phyloP scores from a whole-genome alignment of 2,329 filamentous ascomycete genomes.

The Fusarium sp. region DNA sequence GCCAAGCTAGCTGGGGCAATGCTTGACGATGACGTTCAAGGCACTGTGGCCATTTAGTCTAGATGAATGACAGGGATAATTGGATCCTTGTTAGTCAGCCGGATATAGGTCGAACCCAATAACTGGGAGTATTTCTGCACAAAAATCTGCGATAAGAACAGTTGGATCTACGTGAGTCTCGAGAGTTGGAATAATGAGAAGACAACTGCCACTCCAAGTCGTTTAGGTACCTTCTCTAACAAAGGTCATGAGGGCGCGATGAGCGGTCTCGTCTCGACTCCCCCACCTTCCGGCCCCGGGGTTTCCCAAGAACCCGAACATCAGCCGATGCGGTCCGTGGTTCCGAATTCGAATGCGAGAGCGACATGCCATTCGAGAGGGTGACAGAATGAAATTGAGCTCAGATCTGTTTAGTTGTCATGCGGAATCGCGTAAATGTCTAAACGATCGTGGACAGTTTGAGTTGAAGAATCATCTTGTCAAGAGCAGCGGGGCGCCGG shows the following conservation, averaged over 20 bases:
- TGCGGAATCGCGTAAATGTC: background rate
- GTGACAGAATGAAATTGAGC: background rate
- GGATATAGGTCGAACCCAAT: background rate
- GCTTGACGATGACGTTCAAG: constrained; percentile 39
- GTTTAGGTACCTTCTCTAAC: background rate
- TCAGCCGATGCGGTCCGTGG: constrained; percentile 34
- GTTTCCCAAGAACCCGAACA: constrained; percentile 32
- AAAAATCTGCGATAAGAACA: background rate
- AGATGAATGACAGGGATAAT: constrained; percentile 14
- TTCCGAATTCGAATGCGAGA: constrained; percentile 17
- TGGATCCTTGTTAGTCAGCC: constrained; percentile 37
- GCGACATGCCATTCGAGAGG: background rate
- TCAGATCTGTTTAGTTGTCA: constrained; percentile 5
- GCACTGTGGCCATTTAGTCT: constrained; percentile 7
- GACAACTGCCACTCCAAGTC: background rate
- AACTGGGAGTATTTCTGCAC: background rate
- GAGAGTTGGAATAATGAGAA: background rate
- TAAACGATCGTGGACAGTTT: background rate
- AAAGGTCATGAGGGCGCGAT: constrained; percentile 27
- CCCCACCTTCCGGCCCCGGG: constrained; percentile 32
- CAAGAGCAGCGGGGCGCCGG: background rate
- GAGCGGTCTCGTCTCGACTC: constrained; percentile 7
- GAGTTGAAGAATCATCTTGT: background rate
- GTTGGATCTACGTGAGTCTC: background rate
- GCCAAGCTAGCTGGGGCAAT: constrained; percentile 28